Conservation (phyloP, 176 grass and related monocot genomes). For the Carex pumila region DNA sequence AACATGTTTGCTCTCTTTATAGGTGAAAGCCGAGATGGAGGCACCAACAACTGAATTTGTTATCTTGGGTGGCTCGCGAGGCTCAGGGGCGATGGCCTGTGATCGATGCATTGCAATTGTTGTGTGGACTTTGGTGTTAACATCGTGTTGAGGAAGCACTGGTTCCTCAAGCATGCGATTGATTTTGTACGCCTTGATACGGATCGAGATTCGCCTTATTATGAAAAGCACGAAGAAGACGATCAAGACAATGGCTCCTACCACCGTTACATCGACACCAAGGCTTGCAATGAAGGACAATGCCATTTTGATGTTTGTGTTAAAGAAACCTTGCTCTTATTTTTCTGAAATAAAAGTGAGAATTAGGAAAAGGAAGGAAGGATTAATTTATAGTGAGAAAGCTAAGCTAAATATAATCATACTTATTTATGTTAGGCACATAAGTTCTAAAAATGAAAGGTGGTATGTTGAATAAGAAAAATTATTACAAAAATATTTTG, state of each 20-base stretch:
- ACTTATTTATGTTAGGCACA: not conserved
- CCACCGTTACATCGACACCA: not conserved
- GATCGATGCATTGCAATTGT: not conserved
- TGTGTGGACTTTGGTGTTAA: not conserved
- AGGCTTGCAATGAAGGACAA: not conserved
- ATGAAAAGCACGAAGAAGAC: not conserved
- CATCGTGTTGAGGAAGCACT: not conserved
- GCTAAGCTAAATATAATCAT: not conserved
- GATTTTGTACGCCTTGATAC: not conserved
- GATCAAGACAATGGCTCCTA: not conserved
- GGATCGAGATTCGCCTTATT: not conserved
- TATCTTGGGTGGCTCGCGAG: not conserved
- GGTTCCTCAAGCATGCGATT: not conserved
- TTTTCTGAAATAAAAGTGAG: not conserved
- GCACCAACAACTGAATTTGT: not conserved
- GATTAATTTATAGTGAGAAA: not conserved
- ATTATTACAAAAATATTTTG: not conserved
- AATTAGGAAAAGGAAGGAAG: not conserved
- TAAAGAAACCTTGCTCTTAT: not conserved
- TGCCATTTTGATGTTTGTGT: not conserved
- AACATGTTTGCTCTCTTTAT: not conserved
- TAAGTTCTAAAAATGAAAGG: not conserved
- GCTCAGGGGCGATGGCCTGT: not conserved
- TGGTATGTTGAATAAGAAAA: not conserved
- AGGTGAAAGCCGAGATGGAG: not conserved